Conservation (phyloP, 2,329 filamentous ascomycete genomes). For the Aspergillus ochraceus region DNA sequence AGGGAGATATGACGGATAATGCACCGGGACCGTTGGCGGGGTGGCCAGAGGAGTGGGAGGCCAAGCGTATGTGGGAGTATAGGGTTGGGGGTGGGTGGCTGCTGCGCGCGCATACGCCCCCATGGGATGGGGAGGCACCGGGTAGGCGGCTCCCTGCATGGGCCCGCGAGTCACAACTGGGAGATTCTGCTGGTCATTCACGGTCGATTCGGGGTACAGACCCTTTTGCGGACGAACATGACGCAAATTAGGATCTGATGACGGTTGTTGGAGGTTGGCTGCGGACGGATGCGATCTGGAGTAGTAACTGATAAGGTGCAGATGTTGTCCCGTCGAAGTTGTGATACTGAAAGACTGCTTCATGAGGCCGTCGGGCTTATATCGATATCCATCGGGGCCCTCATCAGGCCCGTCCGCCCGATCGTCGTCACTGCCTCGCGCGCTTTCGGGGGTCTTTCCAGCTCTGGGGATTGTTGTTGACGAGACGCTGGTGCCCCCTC, state of each 20-base stretch:
- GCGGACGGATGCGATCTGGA: slow-evolving; percentile 73
- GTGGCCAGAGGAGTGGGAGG: slow-evolving; percentile 46
- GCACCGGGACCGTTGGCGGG: slow-evolving; percentile 40
- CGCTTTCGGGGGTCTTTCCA: slow-evolving; percentile 81
- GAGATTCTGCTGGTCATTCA: slow-evolving; percentile 78
- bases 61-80: slow-evolving; percentile 44
- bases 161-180: slow-evolving; percentile 78
- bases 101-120: slow-evolving; percentile 54
- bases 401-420: slow-evolving; percentile 68
- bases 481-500: slow-evolving; percentile 72
- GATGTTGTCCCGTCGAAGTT: slow-evolving; percentile 82
- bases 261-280: slow-evolving; percentile 75
- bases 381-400: slow-evolving; percentile 82
- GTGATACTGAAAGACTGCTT: slow-evolving; percentile 99
- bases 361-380: slow-evolving; percentile 96
- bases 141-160: slow-evolving; percentile 58
- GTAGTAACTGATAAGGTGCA: slow-evolving; percentile 98
- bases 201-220: slow-evolving; percentile 94
- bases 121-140: slow-evolving; percentile 53
- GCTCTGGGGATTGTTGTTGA: slow-evolving; percentile 56
- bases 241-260: slow-evolving; percentile 74
- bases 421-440: slow-evolving; percentile 78
- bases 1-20: slow-evolving; percentile 40
- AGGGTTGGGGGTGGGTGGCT: slow-evolving; percentile 40
- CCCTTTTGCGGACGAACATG: slow-evolving; percentile 86